Conservation (phyloP, 2,329 filamentous ascomycete species). For the Knufia fluminis region DNA sequence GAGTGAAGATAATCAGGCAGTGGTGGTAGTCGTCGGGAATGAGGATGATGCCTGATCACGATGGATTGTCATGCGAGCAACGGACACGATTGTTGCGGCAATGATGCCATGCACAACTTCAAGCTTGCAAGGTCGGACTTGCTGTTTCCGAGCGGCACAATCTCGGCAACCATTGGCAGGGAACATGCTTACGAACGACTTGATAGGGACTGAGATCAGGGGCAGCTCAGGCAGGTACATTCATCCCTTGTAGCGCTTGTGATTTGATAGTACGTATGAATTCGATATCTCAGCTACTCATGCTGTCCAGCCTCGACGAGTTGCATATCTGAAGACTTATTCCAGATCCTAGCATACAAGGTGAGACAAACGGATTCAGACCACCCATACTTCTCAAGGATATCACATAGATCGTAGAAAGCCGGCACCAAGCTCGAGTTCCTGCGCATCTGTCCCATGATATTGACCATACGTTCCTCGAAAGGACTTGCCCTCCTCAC, state of each 20-base stretch:
- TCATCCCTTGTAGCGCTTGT: too few species aligned
- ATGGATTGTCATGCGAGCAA: slow-evolving; percentile 4
- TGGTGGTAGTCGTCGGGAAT: not conserved
- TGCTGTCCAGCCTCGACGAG: not conserved
- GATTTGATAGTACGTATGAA: too few species aligned
- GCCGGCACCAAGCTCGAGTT: not conserved
- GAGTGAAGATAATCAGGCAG: too few species aligned
- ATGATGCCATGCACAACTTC: not conserved
- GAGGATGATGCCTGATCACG: slow-evolving; percentile 6
- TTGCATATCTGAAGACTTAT: not conserved
- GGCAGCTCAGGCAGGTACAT: too few species aligned
- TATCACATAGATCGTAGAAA: not conserved
- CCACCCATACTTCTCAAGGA: not conserved
- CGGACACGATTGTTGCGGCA: not conserved
- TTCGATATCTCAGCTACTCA: too few species aligned
- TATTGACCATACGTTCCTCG: not conserved
- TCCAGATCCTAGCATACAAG: not conserved
- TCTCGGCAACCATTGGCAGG: not conserved
- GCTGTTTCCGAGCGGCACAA: not conserved
- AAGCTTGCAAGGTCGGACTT: not conserved
- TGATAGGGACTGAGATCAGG: too few species aligned
- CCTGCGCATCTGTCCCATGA: not conserved
- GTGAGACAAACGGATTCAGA: not conserved
- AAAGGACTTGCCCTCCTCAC: not conserved
- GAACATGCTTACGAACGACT: too few species aligned